phyloP scores from a whole-genome alignment of 306 rosid genomes.

The Parietaria judaica region DNA sequence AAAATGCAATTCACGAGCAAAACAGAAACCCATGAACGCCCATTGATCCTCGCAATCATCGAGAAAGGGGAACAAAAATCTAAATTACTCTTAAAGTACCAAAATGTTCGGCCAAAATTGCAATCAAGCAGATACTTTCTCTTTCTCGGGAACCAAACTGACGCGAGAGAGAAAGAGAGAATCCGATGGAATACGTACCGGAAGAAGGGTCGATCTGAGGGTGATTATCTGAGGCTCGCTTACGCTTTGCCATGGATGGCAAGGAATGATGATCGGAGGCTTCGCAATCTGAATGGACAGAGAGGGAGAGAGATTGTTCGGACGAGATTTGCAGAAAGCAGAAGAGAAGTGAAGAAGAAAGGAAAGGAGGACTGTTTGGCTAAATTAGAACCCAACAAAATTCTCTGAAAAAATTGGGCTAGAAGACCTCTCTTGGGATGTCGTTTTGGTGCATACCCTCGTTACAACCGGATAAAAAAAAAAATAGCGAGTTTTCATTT shows the following conservation, averaged over 20 bases:
- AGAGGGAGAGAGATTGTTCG: constrained; percentile 15
- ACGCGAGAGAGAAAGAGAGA: neutral
- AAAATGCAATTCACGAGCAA: neutral
- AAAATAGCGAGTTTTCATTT: too few relatives aligned
- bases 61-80: neutral
- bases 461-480: too few relatives aligned
- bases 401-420: too few relatives aligned
- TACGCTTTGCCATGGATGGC: constrained; percentile 49
- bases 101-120: neutral
- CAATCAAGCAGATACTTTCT: neutral
- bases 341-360: neutral
- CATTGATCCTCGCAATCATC: neutral
- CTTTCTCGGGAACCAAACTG: constrained; percentile 16
- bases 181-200: constrained; percentile 27
- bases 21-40: constrained; percentile 3
- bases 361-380: neutral
- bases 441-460: too few relatives aligned
- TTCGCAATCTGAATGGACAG: constrained; percentile 41
- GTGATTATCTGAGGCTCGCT: constrained; percentile 46
- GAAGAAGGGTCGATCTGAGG: constrained; percentile 32
- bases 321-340: neutral
- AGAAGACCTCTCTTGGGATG: too few relatives aligned
- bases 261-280: constrained; percentile 31
- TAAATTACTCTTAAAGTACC: neutral
- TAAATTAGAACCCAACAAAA: neutral